Evolutionary conservation across 108 stramenopile species (phyloP), one percentile per base, ranked within the genome.

Genomic region (Cyclotella atomus): DNA sequence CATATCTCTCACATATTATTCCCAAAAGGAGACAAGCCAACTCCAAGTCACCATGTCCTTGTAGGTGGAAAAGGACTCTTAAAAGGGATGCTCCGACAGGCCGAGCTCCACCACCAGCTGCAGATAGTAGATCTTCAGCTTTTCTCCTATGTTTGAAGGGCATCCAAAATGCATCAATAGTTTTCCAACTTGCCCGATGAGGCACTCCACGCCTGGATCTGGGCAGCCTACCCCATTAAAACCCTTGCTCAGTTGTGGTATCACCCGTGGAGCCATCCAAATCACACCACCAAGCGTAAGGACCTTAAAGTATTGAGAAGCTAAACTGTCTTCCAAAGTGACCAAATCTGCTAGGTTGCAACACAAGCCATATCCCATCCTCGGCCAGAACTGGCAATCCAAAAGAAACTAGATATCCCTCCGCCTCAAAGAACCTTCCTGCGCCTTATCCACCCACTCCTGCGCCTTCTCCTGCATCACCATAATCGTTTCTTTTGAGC

Each of bases 131-230:
- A 49, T 50, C 6, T 52, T 21, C 20, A 60, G 19, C 1, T 50
- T 19, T 0, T 2, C 17, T 4, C 70, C 59, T 0, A 50, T 35
- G 20, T 10, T 35, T 0, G 59, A 50, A 0, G 6, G 5, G 15
- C 70, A 61, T 2, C 70, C 70, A 30, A 50, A 71, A 34, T 71
- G 59, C 70, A 50, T 71, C 15, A 71, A 0, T 0, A 71, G 46
- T 33, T 71, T 71, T 9, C 43, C 23, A 0, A 61, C n/a, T 23
- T 71, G 70, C 0, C 12, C 69, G 0, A 35, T 12, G 1, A 61
- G 29, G 24, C 69, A 70, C 19, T 57, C 69, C 0, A 70, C n/a
- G 1, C 27, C 56, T 28, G 36, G 60, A 29, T 61, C 5, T 10
- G 60, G 60, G 20, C 60, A 61, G 1, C 71, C 71, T 9, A 53